Evolutionary conservation across 2,329 filamentous ascomycete genomes (phyloP), one percentile per base, ranked within the genome.

Genomic region (Sporothrix brasiliensis): DNA sequence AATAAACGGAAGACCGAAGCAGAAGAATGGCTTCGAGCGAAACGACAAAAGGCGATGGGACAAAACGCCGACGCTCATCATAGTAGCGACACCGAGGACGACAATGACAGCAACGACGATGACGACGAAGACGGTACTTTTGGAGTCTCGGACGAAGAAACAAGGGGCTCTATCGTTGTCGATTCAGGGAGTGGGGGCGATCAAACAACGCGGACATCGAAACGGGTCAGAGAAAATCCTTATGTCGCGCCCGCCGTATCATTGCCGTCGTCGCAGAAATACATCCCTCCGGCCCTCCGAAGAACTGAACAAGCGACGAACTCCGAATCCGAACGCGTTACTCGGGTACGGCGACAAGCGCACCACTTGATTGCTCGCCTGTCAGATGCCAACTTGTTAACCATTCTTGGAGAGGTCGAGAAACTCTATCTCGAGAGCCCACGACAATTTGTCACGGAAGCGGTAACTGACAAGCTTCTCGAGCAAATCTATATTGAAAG

Each of bases 291-390:
- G 2, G 97, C 94, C 0, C 82, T 95, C 68, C 88, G 93, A 61
- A 89, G 86, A 74, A 82, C 85, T 47, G 41, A 69, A 21, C 54
- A 58, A 19, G 53, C 27, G 7, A 27, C 54, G 2, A 67, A 56
- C 21, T 80, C 86, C 2, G 84, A 86, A 0, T 87, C 88, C 0
- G 89, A 92, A 73, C 85, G 86, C 1, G 91, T 96, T 78, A 83
- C 84, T 14, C 89, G 91, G 52, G 82, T 99, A 66, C 89, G 89
- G 71, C 88, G 92, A 73, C 92, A 96, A 76, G 85, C 92, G 0
- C 93, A 98, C 78, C 94, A 95, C 77, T 85, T 95, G 21, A 86
- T 99, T 77, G 99, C 99, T 79, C 91, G 94, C 77, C 84, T 99
- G 44, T 97, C 95, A 0, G 94, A 98, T 77, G 89, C 93, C 50